Evolutionary conservation across 1,139 yeast species (phyloP), one percentile per base, ranked within the genome.

Genomic region (Petasospora fabianii): DNA sequence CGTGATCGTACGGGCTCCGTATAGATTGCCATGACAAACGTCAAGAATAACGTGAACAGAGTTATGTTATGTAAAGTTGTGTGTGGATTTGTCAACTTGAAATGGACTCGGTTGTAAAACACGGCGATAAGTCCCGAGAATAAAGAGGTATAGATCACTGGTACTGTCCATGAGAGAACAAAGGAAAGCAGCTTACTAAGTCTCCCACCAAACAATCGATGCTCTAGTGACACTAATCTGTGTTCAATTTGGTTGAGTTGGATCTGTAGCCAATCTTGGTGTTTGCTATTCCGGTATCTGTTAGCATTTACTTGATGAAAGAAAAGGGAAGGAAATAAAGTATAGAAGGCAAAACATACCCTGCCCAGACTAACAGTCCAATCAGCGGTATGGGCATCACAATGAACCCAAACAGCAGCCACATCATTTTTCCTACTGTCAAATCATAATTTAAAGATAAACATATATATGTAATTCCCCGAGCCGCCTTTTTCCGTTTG

Each of bases 1-100:
- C 27, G 8, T 20, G 73, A 46, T 4, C 46, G 18, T 47, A 88
- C 90, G 0, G 95, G 90, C 48, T 77, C 73, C 0, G 72, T 61
- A 38, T 73, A 68, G 1, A 71, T 68, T 1, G 80, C 73, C 35
- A 71, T 44, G 14, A 69, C 58, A 29, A 81, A 66, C 6, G 69
- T 46, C 0, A 58, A 35, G 21, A 75, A 65, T 1, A 78, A 72
- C 14, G 62, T 24, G 0, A 19, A 3, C 2, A 54, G 29, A n/a
- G 50, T 24, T 1, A 27, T 1, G 20, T 46, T 47, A 35, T 53
- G 53, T 1, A 48, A 11, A 7, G 19, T n/a, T 13, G 33, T 29
- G 5, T 15, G 33, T 18, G 38, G 33, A 24, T 27, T 19, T 9
- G 5, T 11, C 12, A 34, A 24, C 12, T 21, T 34, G n/a, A 13